Evolutionary conservation across 2,329 filamentous ascomycete species (phyloP).

Genomic region (Taxawa tesnikishii): DNA sequence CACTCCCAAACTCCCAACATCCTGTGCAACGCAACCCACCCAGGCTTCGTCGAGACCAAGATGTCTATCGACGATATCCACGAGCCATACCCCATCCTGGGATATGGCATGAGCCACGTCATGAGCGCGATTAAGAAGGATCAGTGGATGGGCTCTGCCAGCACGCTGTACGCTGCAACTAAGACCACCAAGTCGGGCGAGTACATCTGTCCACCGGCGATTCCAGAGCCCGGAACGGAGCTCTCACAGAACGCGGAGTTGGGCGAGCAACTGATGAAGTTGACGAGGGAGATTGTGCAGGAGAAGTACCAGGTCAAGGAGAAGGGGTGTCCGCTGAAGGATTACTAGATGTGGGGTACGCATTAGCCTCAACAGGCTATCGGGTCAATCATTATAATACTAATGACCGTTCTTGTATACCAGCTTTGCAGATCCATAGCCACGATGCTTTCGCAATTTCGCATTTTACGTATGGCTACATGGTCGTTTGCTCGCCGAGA

Average conservation of each 20-base stretch:
- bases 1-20: constrained; percentile 44
- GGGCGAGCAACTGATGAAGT: constrained; percentile 47
- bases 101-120: constrained; percentile 44
- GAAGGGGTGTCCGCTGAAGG: constrained; percentile 35
- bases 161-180: constrained; percentile 47
- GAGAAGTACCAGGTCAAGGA: constrained; percentile 40
- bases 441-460: no score
- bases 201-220: constrained; percentile 50
- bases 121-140: constrained; percentile 51
- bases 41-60: constrained; percentile 51
- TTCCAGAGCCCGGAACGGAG: constrained; percentile 43
- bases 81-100: constrained; percentile 48
- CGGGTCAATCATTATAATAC: no score
- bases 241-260: constrained; percentile 37
- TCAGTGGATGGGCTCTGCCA: constrained; percentile 49
- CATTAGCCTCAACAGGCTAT: no score
- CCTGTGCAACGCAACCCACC: constrained; percentile 52
- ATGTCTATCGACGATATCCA: constrained; percentile 49
- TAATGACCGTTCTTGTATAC: no score
- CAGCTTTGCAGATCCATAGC: no score
- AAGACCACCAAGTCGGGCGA: constrained; percentile 40
- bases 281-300: constrained; percentile 44
- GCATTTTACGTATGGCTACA: no score
- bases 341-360: no score
- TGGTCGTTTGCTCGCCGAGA: no score